Base-by-base conservation (phyloP, 2,329 filamentous ascomycete genomes). In the Immersiporthe knoxdaviesiana region DNA sequence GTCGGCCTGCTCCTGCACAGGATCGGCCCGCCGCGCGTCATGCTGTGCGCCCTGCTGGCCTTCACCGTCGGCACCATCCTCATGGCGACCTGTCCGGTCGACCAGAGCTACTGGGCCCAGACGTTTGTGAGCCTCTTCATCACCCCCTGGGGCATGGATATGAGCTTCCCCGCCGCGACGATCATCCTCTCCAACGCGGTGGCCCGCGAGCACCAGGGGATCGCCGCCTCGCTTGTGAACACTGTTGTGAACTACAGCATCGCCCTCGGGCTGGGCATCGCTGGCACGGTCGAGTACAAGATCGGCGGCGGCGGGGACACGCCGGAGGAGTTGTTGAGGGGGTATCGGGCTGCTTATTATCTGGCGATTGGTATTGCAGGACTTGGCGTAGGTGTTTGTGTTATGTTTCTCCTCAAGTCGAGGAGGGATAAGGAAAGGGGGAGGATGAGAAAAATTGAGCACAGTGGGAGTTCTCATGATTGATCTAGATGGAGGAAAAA, bases 221-320 rank as follows among this genome's bases (percentile, higher is more conserved):
- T 77, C 30, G 76, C 74, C 1, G 76, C 76, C 3, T 82, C 80
- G 21, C 73, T 88, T 14, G 82, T 88, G 66, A 85, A 81, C 69
- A 88, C 85, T 0, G 77, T 86, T 37, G 82, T 88, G 63, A 88
- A 88, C 74, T 88, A 88, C 72, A 83, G 80, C 70, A 87, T 88
- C 50, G 83, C 82, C 0, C 75, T 87, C 16, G 83, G 82, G 0
- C 77, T 88, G 6, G 86, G 85, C 0, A 81, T 88, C 67, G 85
- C 84, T 0, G 85, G 84, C 0, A 87, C 84, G 0, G 81, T 87
- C 10, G 84, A 87, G 72, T 76, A 77, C 2, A 76, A 84, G 41
- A 78, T 84, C 58, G 73, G 73, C 58, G 65, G 71, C 24, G 73
- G 74, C 18, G 72, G 72, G 10, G n/a, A 18, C 27, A 74, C 72